Conservation (phyloP, 352 stramenopile genomes). For the Phytophthora vignae region DNA sequence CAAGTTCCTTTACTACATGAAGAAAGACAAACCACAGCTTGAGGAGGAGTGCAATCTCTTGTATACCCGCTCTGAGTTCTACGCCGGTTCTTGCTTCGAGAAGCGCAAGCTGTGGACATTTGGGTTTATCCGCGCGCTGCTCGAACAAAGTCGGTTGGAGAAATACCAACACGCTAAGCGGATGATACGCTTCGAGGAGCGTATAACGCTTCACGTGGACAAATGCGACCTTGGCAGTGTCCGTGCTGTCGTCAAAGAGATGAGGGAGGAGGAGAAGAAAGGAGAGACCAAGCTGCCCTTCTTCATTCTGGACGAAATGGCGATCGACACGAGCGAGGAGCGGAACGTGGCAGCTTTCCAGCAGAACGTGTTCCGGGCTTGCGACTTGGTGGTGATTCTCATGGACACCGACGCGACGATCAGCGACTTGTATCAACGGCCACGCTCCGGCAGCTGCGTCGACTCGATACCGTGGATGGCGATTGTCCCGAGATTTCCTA, state of each 20-base stretch:
- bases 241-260: background rate
- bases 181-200: conserved; percentile 8
- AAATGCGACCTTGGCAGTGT: background rate
- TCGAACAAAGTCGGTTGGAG: background rate
- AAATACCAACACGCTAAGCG: background rate
- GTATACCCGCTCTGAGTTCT: background rate
- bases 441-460: background rate
- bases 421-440: background rate
- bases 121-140: conserved; percentile 7
- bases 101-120: background rate
- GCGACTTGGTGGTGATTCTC: conserved; percentile 18
- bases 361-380: conserved; percentile 21
- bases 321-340: background rate
- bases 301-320: conserved; percentile 28
- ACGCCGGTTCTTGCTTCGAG: background rate
- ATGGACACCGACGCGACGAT: conserved; percentile 19
- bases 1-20: background rate
- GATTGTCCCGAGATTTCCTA: conserved; percentile 16
- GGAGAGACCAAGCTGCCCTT: conserved; percentile 1
- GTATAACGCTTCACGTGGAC: background rate
- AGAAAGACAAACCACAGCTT: background rate
- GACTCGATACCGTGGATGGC: background rate
- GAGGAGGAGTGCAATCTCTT: background rate
- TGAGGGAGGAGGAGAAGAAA: conserved; percentile 2
- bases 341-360: conserved; percentile 12